Evolutionary conservation across 805 yeast genomes (phyloP), one percentile per base, ranked within the genome.

Genomic region (Metschnikowia gelsemii): DNA sequence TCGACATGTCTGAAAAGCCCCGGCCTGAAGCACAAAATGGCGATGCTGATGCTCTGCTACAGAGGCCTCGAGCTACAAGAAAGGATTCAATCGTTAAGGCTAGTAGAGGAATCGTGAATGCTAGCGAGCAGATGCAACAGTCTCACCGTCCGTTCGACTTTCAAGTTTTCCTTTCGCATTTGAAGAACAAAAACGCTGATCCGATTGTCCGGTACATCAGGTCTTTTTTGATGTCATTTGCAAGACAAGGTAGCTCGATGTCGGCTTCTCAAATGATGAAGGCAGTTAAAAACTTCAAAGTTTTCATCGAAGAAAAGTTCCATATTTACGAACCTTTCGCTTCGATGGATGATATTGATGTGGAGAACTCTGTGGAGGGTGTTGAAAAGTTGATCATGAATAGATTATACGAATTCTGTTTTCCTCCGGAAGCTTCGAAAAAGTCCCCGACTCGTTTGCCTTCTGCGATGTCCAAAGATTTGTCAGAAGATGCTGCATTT

Each of bases 331-430:
- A 84, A 47, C 97, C 97, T 1, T 91, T 93, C 60, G 73, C 78
- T 17, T 66, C 77, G 2, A 73, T 87, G 68, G 68, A 63, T 31
- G 80, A 79, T 13, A 76, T 72, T 2, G 70, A 70, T 16, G 64
- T 86, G 37, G 80, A 73, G 27, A 88, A 90, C 56, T 82, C 95
- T 2, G 68, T 82, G 50, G 97, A 89, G 53, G 99, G 99, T 0
- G 72, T 93, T 54, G 99, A 93, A 62, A 93, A 93, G 61, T 72
- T 93, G 31, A 73, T 95, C 8, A 87, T 90, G 95, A 90, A 91
- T 42, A 73, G 96, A 49, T 63, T 95, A 2, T 90, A 88, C 59
- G 70, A 72, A 1, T 78, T 76, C 40, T 84, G 91, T 22, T 95
- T 85, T 57, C 80, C 97, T 0, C 97, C 98, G 0, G 77, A 72